Base-by-base conservation (phyloP, 768 basidiomycete species). In the Saitozyma sp. region DNA sequence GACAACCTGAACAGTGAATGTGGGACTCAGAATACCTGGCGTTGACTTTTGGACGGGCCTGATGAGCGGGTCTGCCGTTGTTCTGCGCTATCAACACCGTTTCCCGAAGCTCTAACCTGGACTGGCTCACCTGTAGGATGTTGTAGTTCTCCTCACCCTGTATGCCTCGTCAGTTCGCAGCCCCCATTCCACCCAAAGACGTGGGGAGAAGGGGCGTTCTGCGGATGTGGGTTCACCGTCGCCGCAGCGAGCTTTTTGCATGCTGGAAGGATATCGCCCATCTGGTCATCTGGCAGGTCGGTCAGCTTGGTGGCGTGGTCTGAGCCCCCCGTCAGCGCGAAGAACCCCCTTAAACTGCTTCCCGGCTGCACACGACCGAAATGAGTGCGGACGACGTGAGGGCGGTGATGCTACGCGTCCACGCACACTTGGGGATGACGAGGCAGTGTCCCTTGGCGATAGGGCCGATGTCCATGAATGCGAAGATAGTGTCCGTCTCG, bases 401-500 rank as follows among this genome's bases (percentile, higher is more conserved):
- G n/a, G n/a, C n/a, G n/a, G n/a, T n/a, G n/a, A n/a, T n/a, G n/a
- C n/a, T n/a, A n/a, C n/a, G n/a, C 38, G 53, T 39, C 20, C 11
- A 64, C 78, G 63, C 61, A 95, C 94, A 88, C 83, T 97, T 99
- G 3, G 95, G 95, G 65, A 99, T 91, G 57, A 98, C 82, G 42
- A 98, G 84, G 11, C 91, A 86, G 80, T 99, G 74, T 55, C 95
- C 95, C 72, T 85, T 87, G 17, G 92, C 84, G 20, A 97, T 81
- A 8, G 95, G 94, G 1, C 87, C 87, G 65, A 99, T 90, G 69
- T 97, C 96, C 67, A 99, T 86, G 82, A 99, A 97, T 0, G 95
- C 77, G 38, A 71, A 73, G 57, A 77, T 68, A 11, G 73, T 66
- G n/a, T 80, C 80, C 7, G 80, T 78, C 61, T 81, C 80, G 41